These are phyloP conservation scores for Inga laurina DNA, from an alignment of 306 rosid genomes.

Conservation along the genomic window DNA sequence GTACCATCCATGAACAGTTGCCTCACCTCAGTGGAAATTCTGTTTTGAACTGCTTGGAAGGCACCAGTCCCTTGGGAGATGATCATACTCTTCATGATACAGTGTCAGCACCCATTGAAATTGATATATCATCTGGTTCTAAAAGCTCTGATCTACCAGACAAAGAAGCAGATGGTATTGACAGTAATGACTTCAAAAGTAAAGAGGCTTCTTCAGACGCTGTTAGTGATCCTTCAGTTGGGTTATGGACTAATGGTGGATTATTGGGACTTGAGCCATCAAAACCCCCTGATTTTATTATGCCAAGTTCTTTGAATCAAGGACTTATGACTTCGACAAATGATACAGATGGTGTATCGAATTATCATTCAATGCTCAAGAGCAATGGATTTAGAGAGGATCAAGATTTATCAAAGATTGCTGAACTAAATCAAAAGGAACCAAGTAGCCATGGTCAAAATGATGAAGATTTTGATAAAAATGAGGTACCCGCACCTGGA, in stretches of 20 bases:
- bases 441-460: constrained; percentile 36
- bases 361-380: constrained; percentile 35
- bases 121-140: constrained; percentile 40
- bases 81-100: constrained; percentile 33
- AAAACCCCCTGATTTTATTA: constrained; percentile 81
- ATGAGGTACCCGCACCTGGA: constrained; percentile 40
- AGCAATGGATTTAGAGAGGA: constrained; percentile 41
- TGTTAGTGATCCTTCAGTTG: constrained; percentile 52
- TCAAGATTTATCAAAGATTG: constrained; percentile 36
- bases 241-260: constrained; percentile 98
- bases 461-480: constrained; percentile 31
- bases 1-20: constrained; percentile 37
- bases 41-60: constrained; percentile 43
- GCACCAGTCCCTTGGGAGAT: constrained; percentile 17
- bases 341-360: constrained; percentile 36
- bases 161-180: constrained; percentile 39
- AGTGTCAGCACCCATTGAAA: constrained; percentile 38
- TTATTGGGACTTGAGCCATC: constrained; percentile 95
- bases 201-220: constrained; percentile 50
- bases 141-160: constrained; percentile 38
- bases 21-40: constrained; percentile 35
- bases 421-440: constrained; percentile 36
- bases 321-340: constrained; percentile 32
- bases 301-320: constrained; percentile 52
- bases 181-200: constrained; percentile 39